These are phyloP conservation scores for Trichoderma koningii DNA, from an alignment of 2,329 filamentous ascomycete genomes.

Conservation along the genomic window DNA sequence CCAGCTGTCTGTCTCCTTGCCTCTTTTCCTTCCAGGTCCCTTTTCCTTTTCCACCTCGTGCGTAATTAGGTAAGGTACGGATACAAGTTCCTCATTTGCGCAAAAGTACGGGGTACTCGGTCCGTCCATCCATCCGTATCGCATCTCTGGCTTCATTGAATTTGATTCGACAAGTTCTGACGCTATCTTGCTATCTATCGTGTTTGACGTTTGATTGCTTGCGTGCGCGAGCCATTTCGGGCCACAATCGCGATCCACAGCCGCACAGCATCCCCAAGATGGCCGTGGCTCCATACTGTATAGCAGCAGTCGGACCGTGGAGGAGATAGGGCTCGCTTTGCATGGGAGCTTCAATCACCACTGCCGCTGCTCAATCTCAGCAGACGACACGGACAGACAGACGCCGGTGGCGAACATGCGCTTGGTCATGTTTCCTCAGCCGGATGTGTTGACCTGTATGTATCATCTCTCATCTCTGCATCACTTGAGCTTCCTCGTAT, in stretches of 20 bases:
- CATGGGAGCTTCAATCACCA: neutral
- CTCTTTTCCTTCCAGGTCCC: too few relatives aligned
- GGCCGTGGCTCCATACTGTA: constrained; percentile 5
- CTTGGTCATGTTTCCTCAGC: neutral
- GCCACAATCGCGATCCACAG: constrained; percentile 24
- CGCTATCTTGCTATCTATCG: too few relatives aligned
- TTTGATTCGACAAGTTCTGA: too few relatives aligned
- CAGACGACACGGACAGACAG: neutral
- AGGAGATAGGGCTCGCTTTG: constrained; percentile 1
- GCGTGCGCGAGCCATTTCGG: constrained; percentile 5
- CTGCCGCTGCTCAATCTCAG: neutral
- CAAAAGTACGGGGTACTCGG: neutral
- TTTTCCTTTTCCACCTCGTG: too few relatives aligned
- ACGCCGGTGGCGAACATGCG: neutral
- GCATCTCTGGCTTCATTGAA: too few relatives aligned
- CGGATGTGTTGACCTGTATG: too few relatives aligned
- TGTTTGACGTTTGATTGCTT: constrained; percentile 9
- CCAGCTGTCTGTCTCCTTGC: too few relatives aligned
- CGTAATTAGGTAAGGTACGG: too few relatives aligned
- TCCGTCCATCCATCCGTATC: too few relatives aligned
- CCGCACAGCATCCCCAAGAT: constrained; percentile 22
- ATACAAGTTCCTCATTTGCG: too few relatives aligned
- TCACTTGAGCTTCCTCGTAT: constrained; percentile 10
- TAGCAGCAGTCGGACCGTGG: neutral
- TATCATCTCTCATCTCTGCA: neutral